Conservation (phyloP, 2,329 filamentous ascomycete species). For the Fusarium succisae region DNA sequence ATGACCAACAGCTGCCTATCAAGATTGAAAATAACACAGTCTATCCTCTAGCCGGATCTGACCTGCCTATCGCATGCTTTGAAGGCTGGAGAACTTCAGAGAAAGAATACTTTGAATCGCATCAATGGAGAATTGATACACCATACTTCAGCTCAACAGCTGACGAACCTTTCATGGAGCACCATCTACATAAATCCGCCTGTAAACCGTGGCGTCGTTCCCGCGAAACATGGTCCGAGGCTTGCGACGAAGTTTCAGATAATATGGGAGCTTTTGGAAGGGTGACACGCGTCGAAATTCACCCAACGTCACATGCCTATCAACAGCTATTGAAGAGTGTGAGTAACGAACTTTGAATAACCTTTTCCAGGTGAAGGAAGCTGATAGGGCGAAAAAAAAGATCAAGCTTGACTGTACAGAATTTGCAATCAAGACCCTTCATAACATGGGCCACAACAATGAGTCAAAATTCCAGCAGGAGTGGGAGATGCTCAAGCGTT, state of each 20-base stretch:
- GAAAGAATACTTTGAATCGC: background rate
- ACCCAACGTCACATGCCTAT: background rate
- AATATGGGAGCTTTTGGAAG: background rate
- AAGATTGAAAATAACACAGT: background rate
- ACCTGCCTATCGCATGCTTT: background rate
- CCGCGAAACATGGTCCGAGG: accelerated
- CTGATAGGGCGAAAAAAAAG: background rate
- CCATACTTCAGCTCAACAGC: background rate
- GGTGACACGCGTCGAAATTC: background rate
- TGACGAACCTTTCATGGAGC: background rate
- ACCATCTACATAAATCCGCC: background rate
- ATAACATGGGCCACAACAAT: background rate
- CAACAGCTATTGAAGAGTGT: background rate
- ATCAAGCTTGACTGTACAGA: background rate
- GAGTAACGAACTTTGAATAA: background rate
- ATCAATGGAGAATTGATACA: background rate
- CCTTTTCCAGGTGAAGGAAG: accelerated
- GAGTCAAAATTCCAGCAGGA: background rate
- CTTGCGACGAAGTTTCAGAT: background rate
- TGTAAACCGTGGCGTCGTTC: background rate
- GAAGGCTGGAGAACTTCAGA: background rate
- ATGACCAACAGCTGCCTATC: background rate
- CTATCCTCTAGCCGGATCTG: background rate
- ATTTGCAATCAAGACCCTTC: background rate
- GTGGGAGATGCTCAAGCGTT: background rate